Evolutionary conservation across 768 basidiomycete species (phyloP).

Genomic region (Crassisporium funariophilum): DNA sequence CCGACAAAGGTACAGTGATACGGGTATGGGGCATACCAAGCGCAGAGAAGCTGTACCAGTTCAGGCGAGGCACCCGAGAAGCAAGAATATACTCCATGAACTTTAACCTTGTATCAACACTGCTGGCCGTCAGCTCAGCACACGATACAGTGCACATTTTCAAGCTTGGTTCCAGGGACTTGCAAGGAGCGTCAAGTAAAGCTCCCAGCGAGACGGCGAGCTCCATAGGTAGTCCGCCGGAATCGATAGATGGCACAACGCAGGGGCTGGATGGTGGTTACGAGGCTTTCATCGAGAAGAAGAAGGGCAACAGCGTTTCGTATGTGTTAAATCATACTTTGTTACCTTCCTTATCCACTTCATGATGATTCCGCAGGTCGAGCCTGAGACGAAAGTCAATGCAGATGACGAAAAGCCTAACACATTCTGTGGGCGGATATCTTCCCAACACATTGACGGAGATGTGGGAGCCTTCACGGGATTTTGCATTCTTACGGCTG

Average conservation of each 20-base stretch:
- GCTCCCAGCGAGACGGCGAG: conserved; percentile 11
- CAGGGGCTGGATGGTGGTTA: conserved; percentile 75
- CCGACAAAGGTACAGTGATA: conserved; percentile 96
- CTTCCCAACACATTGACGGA: conserved; percentile 89
- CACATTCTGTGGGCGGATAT: conserved; percentile 81
- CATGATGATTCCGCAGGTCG: conserved; percentile 31
- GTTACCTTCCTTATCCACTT: neutral
- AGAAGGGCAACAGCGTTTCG: conserved; percentile 65
- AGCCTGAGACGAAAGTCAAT: conserved; percentile 69
- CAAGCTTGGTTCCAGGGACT: conserved; percentile 56
- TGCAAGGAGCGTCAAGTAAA: conserved; percentile 6
- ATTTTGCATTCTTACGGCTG: conserved; percentile 89
- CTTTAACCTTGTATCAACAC: conserved; percentile 80
- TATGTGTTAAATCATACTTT: conserved; percentile 30
- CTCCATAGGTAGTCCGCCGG: conserved; percentile 56
- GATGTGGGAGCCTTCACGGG: conserved; percentile 95
- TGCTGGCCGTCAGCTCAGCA: conserved; percentile 90
- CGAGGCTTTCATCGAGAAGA: conserved; percentile 80
- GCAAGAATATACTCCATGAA: conserved; percentile 78
- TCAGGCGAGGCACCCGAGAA: conserved; percentile 86
- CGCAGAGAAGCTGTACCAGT: conserved; percentile 94
- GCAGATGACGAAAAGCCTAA: conserved; percentile 73
- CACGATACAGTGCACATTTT: conserved; percentile 98
- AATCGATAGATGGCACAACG: conserved; percentile 67
- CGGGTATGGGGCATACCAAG: conserved; percentile 91